These are phyloP conservation scores for Leucocoprinus birnbaumii DNA, from an alignment of 768 basidiomycete genomes.

Conservation along the genomic window DNA sequence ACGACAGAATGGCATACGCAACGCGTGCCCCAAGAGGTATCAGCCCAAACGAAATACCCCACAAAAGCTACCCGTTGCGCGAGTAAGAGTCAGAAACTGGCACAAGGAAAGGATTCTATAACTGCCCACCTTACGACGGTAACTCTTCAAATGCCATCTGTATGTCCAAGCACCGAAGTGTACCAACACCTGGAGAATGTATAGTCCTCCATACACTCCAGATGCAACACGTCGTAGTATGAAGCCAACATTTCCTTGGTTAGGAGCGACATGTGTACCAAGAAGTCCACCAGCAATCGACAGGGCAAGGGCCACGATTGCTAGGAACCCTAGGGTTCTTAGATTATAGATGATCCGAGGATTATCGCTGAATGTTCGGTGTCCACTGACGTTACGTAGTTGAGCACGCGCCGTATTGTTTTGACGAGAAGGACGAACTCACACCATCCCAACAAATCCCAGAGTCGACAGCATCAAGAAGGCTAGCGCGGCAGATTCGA, in stretches of 20 bases:
- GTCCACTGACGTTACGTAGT: slow-evolving; percentile 31
- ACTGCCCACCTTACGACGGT: slow-evolving; percentile 40
- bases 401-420: not conserved
- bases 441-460: slow-evolving; percentile 52
- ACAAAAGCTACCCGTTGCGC: slow-evolving; percentile 42
- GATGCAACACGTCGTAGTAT: slow-evolving; percentile 41
- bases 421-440: slow-evolving; percentile 19
- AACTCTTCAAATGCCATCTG: slow-evolving; percentile 42
- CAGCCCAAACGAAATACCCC: slow-evolving; percentile 49
- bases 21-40: slow-evolving; percentile 59
- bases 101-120: not conserved
- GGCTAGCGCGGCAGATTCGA: slow-evolving; percentile 41
- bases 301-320: slow-evolving; percentile 37
- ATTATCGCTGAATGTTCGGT: slow-evolving; percentile 50
- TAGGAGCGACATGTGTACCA: slow-evolving; percentile 33
- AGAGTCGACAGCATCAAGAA: slow-evolving; percentile 39
- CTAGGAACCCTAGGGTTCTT: slow-evolving; percentile 32
- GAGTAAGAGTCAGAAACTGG: not conserved
- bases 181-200: slow-evolving; percentile 34
- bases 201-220: slow-evolving; percentile 39
- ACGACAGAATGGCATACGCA: slow-evolving; percentile 56
- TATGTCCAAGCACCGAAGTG: slow-evolving; percentile 43
- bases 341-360: slow-evolving; percentile 35
- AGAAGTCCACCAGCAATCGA: slow-evolving; percentile 45
- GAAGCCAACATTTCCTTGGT: slow-evolving; percentile 29